Base-by-base conservation (phyloP, 2,329 filamentous ascomycete genomes). In the Aspergillus sp. region DNA sequence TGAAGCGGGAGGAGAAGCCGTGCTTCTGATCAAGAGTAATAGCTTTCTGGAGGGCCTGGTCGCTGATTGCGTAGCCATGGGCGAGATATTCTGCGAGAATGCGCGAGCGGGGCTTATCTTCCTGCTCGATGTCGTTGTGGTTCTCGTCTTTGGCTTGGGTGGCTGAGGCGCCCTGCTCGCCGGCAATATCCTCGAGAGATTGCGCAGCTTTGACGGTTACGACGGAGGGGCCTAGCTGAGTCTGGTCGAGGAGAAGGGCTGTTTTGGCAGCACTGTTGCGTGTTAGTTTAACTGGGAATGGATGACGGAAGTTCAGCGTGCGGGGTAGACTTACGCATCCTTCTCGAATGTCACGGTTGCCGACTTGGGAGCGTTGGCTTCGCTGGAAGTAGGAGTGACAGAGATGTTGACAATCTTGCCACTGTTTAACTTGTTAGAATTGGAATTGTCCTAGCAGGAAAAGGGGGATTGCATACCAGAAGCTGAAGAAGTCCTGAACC, bases 281-380 rank as follows among this genome's bases (percentile, higher is more conserved):
- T 20, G 30, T 56, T 55, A 34, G 52, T 62, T 61, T 30, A 1
- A 50, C 39, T 22, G 44, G 17, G 22, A 40, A 11, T 20, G 41
- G n/a, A 27, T 51, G 60, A 47, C 55, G 51, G 45, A 27, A 61
- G 55, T 47, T 58, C 56, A 56, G 51, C 7, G 54, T 51, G 67
- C 64, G 66, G 70, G 66, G 66, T 67, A 64, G 57, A 66, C 78
- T 73, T 72, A 80, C 78, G 93, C 96, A 75, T 93, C 88, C 82
- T 97, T 97, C 79, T 98, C 95, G 72, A 99, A 99, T 52, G 87
- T 93, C 62, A 99, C 93, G n/a, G 88, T 90, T 57, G 95, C 95
- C 50, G 87, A 87, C 79, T 97, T 91, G 65, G 84, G 82, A 65
- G 88, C 83, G 70, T 86, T 86, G 54, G 78, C 59, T 40, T 77